These are phyloP conservation scores for Pestalotiopsis sp. DNA, from an alignment of 2,329 filamentous ascomycete species.

Conservation along the genomic window DNA sequence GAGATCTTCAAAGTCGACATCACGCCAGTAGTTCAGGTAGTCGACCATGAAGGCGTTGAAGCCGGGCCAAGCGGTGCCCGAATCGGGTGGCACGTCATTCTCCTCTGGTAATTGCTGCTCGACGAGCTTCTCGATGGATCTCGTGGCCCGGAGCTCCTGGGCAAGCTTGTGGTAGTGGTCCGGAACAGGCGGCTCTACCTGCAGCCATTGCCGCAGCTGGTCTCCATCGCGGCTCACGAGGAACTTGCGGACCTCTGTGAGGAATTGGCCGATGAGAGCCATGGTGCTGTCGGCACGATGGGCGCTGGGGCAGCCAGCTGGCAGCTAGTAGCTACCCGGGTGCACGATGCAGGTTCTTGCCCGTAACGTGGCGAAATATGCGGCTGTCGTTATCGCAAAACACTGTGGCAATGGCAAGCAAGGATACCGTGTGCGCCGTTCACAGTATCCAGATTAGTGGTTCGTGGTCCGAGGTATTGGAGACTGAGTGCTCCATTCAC, in stretches of 20 bases:
- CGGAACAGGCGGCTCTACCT: conserved; percentile 73
- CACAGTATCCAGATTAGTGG: too few relatives aligned
- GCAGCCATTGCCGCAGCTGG: conserved; percentile 70
- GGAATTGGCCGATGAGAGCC: conserved; percentile 69
- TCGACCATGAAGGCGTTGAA: conserved; percentile 80
- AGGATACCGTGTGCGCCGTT: too few relatives aligned
- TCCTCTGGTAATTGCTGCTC: conserved; percentile 67
- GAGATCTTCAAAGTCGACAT: conserved; percentile 77
- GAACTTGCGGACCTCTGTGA: conserved; percentile 64
- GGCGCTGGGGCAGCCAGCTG: background rate
- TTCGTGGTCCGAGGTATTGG: too few relatives aligned
- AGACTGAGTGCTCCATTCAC: too few relatives aligned
- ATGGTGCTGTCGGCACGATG: conserved; percentile 41
- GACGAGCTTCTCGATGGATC: conserved; percentile 65
- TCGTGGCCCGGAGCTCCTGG: conserved; percentile 61
- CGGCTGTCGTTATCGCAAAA: background rate
- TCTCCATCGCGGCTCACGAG: conserved; percentile 66
- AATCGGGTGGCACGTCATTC: conserved; percentile 65
- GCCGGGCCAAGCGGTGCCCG: conserved; percentile 71
- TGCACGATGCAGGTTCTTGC: background rate
- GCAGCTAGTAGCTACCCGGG: background rate
- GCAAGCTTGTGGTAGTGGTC: conserved; percentile 70
- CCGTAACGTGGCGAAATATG: background rate
- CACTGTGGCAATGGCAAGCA: too few relatives aligned
- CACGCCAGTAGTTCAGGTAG: conserved; percentile 80